A percentile compares a stretch with the other conserved stretches of the same genome.
Conservation (phyloP, 495 filamentous ascomycete species). For the Patellaria atrata region DNA sequence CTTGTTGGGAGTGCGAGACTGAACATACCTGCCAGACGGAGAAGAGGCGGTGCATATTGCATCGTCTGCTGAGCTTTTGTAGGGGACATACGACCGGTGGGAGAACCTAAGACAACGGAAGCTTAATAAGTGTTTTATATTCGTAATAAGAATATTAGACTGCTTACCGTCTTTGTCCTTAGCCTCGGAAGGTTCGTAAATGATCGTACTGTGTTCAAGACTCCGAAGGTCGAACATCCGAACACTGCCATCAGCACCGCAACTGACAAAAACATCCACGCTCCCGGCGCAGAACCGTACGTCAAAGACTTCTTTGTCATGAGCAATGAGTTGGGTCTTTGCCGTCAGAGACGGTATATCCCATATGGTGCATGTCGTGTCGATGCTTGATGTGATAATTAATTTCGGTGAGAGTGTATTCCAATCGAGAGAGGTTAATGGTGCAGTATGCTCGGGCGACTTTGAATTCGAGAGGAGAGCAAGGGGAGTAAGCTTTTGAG, state of each 20-base stretch:
- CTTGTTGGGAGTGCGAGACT: neutral
- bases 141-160: neutral
- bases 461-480: slow-evolving; percentile 95
- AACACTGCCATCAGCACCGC: slow-evolving; percentile 93
- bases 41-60: slow-evolving; percentile 66
- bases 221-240: slow-evolving; percentile 97
- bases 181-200: slow-evolving; percentile 91
- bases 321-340: slow-evolving; percentile 95
- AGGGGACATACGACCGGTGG: slow-evolving; percentile 42
- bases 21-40: slow-evolving; percentile 58
- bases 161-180: slow-evolving; percentile 38
- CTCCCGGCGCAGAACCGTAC: slow-evolving; percentile 94
- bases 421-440: slow-evolving; percentile 93
- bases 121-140: neutral
- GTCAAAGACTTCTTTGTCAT: slow-evolving; percentile 98
- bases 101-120: slow-evolving; percentile 14
- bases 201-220: slow-evolving; percentile 96
- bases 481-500: slow-evolving; percentile 82
- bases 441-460: slow-evolving; percentile 93
- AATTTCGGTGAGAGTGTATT: slow-evolving; percentile 89
- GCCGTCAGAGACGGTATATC: slow-evolving; percentile 96
- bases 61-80: slow-evolving; percentile 58
- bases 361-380: slow-evolving; percentile 99
- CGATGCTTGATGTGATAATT: slow-evolving; percentile 97
- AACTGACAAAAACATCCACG: slow-evolving; percentile 93